These are phyloP conservation scores for Arxiozyma slooffiae DNA, from an alignment of 1,139 yeast species.

Conservation along the genomic window DNA sequence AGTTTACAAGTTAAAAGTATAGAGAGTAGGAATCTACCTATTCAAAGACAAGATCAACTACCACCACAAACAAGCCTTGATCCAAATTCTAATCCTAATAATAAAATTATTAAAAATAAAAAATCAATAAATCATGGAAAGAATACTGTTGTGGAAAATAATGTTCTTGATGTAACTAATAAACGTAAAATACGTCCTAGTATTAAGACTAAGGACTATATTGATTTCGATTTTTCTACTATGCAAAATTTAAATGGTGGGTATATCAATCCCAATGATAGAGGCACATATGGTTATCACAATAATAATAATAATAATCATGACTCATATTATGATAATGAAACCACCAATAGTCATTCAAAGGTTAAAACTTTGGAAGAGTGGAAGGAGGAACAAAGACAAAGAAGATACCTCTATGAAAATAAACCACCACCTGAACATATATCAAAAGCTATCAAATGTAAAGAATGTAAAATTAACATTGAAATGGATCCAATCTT, in stretches of 20 bases:
- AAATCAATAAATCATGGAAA: too few relatives aligned
- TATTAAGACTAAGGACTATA: conserved; percentile 57
- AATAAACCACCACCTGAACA: conserved; percentile 66
- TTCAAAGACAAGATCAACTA: not conserved
- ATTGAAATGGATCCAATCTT: conserved; percentile 71
- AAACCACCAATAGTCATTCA: conserved; percentile 6
- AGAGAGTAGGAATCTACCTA: conserved; percentile 16
- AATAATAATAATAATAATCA: conserved; percentile 6
- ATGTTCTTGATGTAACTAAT: not conserved
- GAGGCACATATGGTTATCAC: not conserved
- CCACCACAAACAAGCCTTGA: not conserved
- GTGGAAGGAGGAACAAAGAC: conserved; percentile 61
- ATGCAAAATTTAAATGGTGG: conserved; percentile 89
- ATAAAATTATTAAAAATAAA: too few relatives aligned
- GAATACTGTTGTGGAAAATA: not conserved
- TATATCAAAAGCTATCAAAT: conserved; percentile 60
- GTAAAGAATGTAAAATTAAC: conserved; percentile 67
- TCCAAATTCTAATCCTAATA: not conserved
- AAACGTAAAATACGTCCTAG: conserved; percentile 28
- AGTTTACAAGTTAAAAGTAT: conserved; percentile 16
- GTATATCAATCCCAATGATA: conserved; percentile 46
- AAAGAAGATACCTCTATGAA: conserved; percentile 31
- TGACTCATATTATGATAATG: conserved; percentile 12
- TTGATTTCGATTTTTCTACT: conserved; percentile 84
- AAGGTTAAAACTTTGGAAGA: conserved; percentile 51